Evolutionary conservation across 208 protist species (phyloP).

Genomic region (Naegleria gruberi): DNA sequence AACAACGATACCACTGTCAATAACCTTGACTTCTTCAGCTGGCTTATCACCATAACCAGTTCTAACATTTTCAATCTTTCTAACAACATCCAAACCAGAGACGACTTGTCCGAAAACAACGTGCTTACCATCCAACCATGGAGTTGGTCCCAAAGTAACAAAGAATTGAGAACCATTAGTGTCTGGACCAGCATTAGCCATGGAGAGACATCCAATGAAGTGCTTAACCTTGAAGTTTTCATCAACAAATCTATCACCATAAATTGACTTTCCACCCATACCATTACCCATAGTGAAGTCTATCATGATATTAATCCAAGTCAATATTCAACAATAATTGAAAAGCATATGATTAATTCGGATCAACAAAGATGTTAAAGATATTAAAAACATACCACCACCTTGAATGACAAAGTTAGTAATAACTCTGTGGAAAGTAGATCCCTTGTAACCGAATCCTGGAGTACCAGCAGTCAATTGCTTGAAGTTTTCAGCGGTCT

Average conservation of each 20-base stretch:
- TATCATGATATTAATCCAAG: no score
- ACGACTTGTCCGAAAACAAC: constrained; percentile 85
- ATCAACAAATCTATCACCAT: constrained; percentile 78
- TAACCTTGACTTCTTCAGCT: neutral
- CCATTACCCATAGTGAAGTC: constrained; percentile 86
- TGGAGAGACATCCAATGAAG: constrained; percentile 62
- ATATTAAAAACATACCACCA: constrained; percentile 88
- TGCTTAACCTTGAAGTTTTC: constrained; percentile 86
- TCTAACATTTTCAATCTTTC: constrained; percentile 57
- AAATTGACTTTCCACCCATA: constrained; percentile 83
- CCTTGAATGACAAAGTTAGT: constrained; percentile 54
- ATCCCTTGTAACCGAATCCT: constrained; percentile 38
- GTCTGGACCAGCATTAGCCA: constrained; percentile 70
- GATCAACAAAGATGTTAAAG: constrained; percentile 87
- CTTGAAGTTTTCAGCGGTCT: constrained; percentile 68
- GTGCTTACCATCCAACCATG: constrained; percentile 86
- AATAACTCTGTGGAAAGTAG: constrained; percentile 35
- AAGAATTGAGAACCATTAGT: constrained; percentile 89
- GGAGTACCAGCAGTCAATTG: constrained; percentile 31
- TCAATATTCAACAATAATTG: no score
- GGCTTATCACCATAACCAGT: constrained; percentile 53
- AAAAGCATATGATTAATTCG: constrained; percentile 97
- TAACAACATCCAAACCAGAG: constrained; percentile 68
- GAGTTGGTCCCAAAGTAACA: constrained; percentile 65
- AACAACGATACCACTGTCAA: constrained; percentile 9